These are phyloP conservation scores for Lunularia cruciata DNA, from an alignment of 225 moss, liverwort and hornwort species.

Conservation along the genomic window DNA sequence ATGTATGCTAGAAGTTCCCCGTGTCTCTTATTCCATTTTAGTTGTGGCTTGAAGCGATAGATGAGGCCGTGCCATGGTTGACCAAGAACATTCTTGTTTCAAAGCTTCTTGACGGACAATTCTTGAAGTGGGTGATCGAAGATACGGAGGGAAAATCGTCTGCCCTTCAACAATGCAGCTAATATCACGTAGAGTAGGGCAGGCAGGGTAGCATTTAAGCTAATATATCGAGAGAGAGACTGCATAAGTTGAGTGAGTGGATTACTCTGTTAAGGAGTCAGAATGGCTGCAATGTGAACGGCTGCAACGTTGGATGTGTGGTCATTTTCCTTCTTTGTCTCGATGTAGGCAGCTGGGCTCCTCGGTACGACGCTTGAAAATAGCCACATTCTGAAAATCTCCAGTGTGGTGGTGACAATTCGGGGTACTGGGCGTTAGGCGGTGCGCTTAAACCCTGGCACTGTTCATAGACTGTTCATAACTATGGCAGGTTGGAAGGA, in stretches of 20 bases:
- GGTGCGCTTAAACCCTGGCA: conserved; percentile 14
- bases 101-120: too few species aligned
- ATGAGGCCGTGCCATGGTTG: too few species aligned
- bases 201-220: not conserved
- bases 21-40: too few species aligned
- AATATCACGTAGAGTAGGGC: not conserved
- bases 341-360: not conserved
- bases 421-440: not conserved
- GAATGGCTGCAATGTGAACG: not conserved
- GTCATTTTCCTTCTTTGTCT: conserved; percentile 7
- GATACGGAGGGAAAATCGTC: not conserved
- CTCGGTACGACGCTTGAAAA: not conserved
- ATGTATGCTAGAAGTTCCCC: too few species aligned
- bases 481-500: not conserved
- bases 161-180: not conserved
- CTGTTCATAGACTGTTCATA: conserved; percentile 4
- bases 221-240: not conserved
- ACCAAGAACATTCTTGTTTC: too few species aligned
- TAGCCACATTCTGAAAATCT: not conserved
- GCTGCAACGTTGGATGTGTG: not conserved
- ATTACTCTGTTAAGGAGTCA: not conserved
- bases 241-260: not conserved
- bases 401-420: not conserved
- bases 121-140: not conserved
- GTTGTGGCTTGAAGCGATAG: too few species aligned